Percentiles rank a stretch among this genome's conserved stretches.
phyloP scores from a whole-genome alignment of 106 monocot species.

The Dioscorea alata region DNA sequence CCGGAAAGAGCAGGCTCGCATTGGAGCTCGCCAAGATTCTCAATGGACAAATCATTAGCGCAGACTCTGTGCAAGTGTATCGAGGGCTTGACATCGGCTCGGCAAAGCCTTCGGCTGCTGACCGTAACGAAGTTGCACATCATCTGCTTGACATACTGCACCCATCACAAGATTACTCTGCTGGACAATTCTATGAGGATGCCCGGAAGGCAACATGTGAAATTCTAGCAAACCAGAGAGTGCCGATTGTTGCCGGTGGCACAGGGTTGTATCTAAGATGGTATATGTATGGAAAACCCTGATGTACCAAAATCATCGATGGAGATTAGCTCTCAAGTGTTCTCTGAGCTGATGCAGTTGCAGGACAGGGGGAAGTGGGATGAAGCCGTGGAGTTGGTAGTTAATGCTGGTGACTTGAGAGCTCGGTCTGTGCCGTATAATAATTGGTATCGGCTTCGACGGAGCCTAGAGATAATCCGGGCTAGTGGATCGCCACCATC shows the following conservation, averaged over 20 bases:
- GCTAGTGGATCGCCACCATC: conserved; percentile 68
- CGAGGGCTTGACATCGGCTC: conserved; percentile 65
- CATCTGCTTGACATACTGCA: conserved; percentile 72
- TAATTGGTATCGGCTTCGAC: conserved; percentile 79
- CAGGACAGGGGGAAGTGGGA: conserved; percentile 60
- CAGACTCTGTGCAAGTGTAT: conserved; percentile 71
- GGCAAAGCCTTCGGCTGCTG: conserved; percentile 44
- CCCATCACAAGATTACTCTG: conserved; percentile 80
- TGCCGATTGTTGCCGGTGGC: conserved; percentile 80
- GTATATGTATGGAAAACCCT: conserved; percentile 91
- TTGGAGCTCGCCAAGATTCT: conserved; percentile 54
- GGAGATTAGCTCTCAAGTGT: conserved; percentile 28
- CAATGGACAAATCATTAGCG: conserved; percentile 61
- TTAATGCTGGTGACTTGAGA: conserved; percentile 58
- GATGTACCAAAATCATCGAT: conserved; percentile 57
- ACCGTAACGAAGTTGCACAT: conserved; percentile 52
- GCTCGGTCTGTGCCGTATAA: conserved; percentile 51
- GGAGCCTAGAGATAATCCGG: conserved; percentile 79
- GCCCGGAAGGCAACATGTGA: conserved; percentile 52
- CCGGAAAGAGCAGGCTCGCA: conserved; percentile 62
- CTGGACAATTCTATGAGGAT: conserved; percentile 62
- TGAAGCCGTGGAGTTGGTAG: conserved; percentile 62
- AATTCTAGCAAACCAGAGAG: conserved; percentile 38
- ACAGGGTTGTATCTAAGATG: conserved; percentile 88
- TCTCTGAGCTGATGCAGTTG: conserved; percentile 38